Percentiles rank a stretch among this genome's conserved stretches.
Evolutionary conservation across 2,329 filamentous ascomycete species (phyloP).

Genomic region (Paraconiothyrium sp.): DNA sequence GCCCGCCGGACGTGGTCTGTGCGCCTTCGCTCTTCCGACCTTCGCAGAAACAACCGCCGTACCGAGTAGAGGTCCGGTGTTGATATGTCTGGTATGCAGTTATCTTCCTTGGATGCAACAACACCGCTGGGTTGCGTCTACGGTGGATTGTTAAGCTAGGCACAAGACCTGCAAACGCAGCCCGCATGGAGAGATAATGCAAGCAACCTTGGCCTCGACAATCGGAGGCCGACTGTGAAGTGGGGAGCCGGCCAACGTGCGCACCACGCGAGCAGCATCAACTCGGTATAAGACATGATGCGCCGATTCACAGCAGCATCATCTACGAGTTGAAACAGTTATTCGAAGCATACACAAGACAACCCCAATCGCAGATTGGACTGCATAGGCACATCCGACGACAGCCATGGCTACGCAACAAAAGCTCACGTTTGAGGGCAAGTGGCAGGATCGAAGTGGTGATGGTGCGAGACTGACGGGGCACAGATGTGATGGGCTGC

Average conservation of each 20-base stretch:
- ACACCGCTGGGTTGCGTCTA: neutral
- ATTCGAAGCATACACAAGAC: neutral
- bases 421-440: constrained; percentile 48
- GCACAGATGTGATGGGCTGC: constrained; percentile 60
- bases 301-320: constrained; percentile 10
- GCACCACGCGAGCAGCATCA: constrained; percentile 33
- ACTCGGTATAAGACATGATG: constrained; percentile 18
- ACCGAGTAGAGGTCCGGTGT: neutral
- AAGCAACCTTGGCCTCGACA: constrained; percentile 16
- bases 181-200: neutral
- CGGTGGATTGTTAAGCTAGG: neutral
- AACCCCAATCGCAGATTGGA: neutral
- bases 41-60: neutral
- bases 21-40: neutral
- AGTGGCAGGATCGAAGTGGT: constrained; percentile 17
- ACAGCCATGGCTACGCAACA: constrained; percentile 44
- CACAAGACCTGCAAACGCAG: neutral
- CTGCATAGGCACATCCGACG: constrained; percentile 4
- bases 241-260: constrained; percentile 43
- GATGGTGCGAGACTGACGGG: constrained; percentile 27
- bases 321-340: neutral
- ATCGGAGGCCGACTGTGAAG: constrained; percentile 33
- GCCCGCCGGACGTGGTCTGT: constrained; percentile 5
- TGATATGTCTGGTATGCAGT: neutral
- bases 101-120: neutral